A percentile compares a stretch with the other conserved stretches of the same genome.
These are phyloP conservation scores for Stephanodiscus triporus DNA, from an alignment of 108 stramenopile genomes.

Conservation along the genomic window DNA sequence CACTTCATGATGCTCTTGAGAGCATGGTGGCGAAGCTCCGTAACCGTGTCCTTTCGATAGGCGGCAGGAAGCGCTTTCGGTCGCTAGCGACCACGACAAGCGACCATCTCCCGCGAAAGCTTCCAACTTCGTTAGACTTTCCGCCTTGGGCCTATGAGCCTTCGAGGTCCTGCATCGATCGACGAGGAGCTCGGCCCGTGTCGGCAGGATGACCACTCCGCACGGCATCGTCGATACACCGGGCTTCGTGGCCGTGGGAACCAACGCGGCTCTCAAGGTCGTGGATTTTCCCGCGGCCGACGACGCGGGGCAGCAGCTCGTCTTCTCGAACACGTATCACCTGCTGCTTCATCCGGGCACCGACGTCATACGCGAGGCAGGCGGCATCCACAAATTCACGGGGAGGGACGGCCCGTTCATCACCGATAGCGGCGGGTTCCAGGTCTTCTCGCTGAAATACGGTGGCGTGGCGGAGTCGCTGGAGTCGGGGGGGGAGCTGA, in stretches of 20 bases:
- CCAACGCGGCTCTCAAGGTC: slow-evolving; percentile 58
- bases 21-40: too few relatives aligned
- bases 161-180: slow-evolving; percentile 57
- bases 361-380: slow-evolving; percentile 52
- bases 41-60: too few relatives aligned
- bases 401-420: slow-evolving; percentile 48
- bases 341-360: slow-evolving; percentile 63
- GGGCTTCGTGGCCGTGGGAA: slow-evolving; percentile 67
- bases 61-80: too few relatives aligned
- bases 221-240: slow-evolving; percentile 66
- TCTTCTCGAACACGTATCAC: slow-evolving; percentile 72
- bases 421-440: slow-evolving; percentile 70
- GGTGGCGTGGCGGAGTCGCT: slow-evolving; percentile 56
- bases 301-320: slow-evolving; percentile 50
- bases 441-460: slow-evolving; percentile 56
- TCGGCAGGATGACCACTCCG: slow-evolving; percentile 51
- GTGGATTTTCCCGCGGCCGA: slow-evolving; percentile 44
- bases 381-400: slow-evolving; percentile 72
- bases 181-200: slow-evolving; percentile 48
- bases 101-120: too few relatives aligned
- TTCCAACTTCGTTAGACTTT: too few relatives aligned
- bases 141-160: slow-evolving; percentile 40
- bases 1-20: too few relatives aligned
- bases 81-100: background rate
- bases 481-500: slow-evolving; percentile 38